A percentile compares a stretch with the other conserved stretches of the same genome.
These are phyloP conservation scores for Stentor coeruleus DNA, from an alignment of 73 alveolate genomes.

Conservation along the genomic window DNA sequence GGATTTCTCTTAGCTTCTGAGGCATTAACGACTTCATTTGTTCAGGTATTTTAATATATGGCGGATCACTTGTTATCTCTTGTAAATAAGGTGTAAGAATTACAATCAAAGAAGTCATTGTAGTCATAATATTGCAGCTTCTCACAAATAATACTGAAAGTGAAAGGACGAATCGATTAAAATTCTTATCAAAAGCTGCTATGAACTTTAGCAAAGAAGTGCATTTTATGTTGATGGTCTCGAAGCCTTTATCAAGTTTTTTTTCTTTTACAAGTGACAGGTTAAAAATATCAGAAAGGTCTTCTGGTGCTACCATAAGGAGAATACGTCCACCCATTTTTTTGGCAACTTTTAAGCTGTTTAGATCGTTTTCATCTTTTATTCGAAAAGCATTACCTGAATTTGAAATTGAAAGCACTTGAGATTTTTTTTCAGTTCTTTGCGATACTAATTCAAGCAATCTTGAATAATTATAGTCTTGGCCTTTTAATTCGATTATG, in stretches of 20 bases:
- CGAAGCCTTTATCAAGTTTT: constrained; percentile 2
- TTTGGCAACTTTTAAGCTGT: neutral
- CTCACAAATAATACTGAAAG: constrained; percentile 3
- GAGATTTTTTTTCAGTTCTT: neutral
- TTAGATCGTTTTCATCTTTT: neutral
- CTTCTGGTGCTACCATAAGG: constrained; percentile 15
- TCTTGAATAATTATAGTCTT: neutral
- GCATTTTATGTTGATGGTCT: neutral
- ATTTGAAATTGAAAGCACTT: constrained; percentile 3
- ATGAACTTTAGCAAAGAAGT: neutral
- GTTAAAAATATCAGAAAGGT: neutral
- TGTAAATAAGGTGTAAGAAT: constrained; percentile 5
- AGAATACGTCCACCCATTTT: neutral
- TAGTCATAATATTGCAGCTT: neutral
- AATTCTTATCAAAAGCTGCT: constrained; percentile 6
- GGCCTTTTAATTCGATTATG: neutral
- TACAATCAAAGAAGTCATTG: neutral
- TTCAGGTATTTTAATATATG: constrained; percentile 12
- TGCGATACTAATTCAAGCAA: neutral
- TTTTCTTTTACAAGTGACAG: neutral
- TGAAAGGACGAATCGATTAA: neutral
- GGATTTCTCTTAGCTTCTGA: neutral
- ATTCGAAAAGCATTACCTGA: constrained; percentile 20
- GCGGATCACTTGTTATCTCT: constrained; percentile 10
- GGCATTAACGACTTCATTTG: neutral